A percentile compares a stretch with the other conserved stretches of the same genome.
Evolutionary conservation across 768 basidiomycete genomes (phyloP).

Genomic region (Boletus sp.): DNA sequence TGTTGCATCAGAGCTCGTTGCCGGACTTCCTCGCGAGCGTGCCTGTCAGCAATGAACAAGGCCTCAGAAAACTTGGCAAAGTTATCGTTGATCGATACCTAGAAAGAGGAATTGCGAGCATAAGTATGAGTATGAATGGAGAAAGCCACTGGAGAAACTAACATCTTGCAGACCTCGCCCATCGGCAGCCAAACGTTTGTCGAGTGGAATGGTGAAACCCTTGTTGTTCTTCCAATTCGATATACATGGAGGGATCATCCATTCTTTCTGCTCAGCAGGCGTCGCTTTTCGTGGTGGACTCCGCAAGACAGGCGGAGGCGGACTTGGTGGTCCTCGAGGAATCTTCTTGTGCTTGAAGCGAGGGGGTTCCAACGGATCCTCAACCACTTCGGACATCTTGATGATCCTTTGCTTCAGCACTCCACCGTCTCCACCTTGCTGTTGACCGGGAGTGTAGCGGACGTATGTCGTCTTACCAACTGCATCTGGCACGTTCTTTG

Average conservation of each 20-base stretch:
- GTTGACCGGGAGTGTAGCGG: conserved; percentile 95
- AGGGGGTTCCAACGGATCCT: conserved; percentile 96
- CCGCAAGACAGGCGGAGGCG: conserved; percentile 92
- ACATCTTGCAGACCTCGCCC: conserved; percentile 98
- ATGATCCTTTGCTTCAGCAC: conserved; percentile 89
- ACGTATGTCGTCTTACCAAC: conserved; percentile 88
- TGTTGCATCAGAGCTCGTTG: conserved; percentile 98
- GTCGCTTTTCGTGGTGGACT: conserved; percentile 96
- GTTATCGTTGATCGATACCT: conserved; percentile 99
- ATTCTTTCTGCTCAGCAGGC: conserved; percentile 97
- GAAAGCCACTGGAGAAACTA: conserved; percentile 31
- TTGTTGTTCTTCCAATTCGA: conserved; percentile 99
- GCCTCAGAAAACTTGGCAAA: conserved; percentile 99
- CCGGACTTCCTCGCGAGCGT: conserved; percentile 96
- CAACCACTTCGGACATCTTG: conserved; percentile 97
- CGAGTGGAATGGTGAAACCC: conserved; percentile 98
- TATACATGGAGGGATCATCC: conserved; percentile 99
- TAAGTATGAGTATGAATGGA: not conserved
- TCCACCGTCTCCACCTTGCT: conserved; percentile 58
- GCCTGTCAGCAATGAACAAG: conserved; percentile 91
- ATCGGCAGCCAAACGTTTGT: conserved; percentile 96
- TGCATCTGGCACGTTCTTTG: conserved; percentile 87
- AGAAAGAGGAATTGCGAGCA: conserved; percentile 1
- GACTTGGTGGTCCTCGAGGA: conserved; percentile 92
- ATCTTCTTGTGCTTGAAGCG: conserved; percentile 99